Percentiles rank a stretch among this genome's conserved stretches.
phyloP scores from a whole-genome alignment of 176 grass and related monocot species.

The Oryza rufipogon region DNA sequence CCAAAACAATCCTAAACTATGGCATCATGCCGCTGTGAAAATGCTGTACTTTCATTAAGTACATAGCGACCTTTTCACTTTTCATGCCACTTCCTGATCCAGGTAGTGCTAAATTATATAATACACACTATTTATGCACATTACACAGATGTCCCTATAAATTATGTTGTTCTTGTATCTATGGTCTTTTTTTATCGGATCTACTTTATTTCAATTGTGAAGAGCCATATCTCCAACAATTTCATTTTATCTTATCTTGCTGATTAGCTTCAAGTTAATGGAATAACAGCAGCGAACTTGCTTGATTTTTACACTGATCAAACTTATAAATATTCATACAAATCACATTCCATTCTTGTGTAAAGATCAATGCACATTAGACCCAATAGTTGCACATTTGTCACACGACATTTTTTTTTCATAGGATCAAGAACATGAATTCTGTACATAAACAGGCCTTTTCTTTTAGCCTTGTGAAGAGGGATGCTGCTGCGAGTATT shows the following conservation, averaged over 20 bases:
- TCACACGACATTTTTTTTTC: conserved; percentile 11
- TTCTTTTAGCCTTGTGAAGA: conserved; percentile 6
- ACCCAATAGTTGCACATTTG: not conserved
- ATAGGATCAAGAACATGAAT: conserved; percentile 26
- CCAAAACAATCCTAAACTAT: too few relatives aligned
- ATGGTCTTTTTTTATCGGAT: not conserved
- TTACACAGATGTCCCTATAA: too few relatives aligned
- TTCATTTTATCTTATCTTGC: not conserved
- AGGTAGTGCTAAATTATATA: not conserved
- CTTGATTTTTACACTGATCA: conserved; percentile 8
- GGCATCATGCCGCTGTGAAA: too few relatives aligned
- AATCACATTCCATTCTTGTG: conserved; percentile 25
- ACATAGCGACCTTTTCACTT: not conserved
- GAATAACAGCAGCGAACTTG: conserved; percentile 20
- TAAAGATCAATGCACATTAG: conserved; percentile 34
- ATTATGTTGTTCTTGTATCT: not conserved
- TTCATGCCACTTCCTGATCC: too few relatives aligned
- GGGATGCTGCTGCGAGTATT: conserved; percentile 23
- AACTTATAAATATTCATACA: conserved; percentile 11
- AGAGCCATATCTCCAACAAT: not conserved
- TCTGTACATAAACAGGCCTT: not conserved
- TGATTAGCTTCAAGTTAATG: not conserved
- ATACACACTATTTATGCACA: too few relatives aligned
- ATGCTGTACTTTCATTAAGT: not conserved
- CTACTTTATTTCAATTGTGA: not conserved